Percentiles rank a stretch among this genome's conserved stretches.
Evolutionary conservation across 768 basidiomycete genomes (phyloP).

Genomic region (Piloderma croceum): DNA sequence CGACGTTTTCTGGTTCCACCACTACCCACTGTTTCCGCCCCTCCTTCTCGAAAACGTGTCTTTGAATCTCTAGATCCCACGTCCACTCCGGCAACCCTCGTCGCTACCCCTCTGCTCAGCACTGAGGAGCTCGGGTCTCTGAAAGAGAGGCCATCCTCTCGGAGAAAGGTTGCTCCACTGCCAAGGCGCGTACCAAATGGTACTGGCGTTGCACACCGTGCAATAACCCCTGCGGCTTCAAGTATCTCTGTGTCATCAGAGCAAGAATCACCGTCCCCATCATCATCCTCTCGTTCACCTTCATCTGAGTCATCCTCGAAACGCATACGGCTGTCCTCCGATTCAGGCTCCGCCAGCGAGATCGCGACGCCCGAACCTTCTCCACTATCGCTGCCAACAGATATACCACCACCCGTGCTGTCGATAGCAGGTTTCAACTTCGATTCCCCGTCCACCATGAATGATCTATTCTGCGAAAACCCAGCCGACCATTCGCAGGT

Average conservation of each 20-base stretch:
- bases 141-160: neutral
- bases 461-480: conserved; percentile 4
- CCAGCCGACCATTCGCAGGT: no score
- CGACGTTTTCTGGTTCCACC: neutral
- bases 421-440: conserved; percentile 1
- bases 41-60: conserved; percentile 8
- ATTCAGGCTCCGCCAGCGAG: neutral
- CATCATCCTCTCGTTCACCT: neutral
- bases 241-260: conserved; percentile 3
- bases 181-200: conserved; percentile 22
- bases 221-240: conserved; percentile 10
- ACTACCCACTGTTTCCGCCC: neutral
- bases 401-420: neutral
- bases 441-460: conserved; percentile 2
- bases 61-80: conserved; percentile 17
- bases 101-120: neutral
- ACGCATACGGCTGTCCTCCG: conserved; percentile 1
- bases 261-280: neutral
- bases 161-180: conserved; percentile 18
- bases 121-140: no score
- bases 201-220: conserved; percentile 9
- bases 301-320: conserved; percentile 1
- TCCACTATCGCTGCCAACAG: neutral
- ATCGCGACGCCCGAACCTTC: conserved; percentile 1
- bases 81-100: conserved; percentile 1